Conservation (phyloP, 495 filamentous ascomycete species). For the Lasiosphaeria hispida region DNA sequence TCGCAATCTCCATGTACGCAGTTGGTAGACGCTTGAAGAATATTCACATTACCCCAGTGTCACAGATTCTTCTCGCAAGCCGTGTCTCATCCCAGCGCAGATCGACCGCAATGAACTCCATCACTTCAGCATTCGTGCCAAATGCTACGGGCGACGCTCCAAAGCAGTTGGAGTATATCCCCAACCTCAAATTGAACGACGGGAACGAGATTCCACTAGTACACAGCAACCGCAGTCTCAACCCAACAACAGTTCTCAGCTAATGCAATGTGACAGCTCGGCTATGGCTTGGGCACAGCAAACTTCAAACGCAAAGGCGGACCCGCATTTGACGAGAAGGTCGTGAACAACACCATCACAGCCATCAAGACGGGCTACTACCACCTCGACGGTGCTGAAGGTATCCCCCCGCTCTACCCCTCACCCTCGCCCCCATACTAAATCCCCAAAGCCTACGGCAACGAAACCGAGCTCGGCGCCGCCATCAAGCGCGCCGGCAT, state of each 20-base stretch:
- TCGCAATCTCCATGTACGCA: background rate
- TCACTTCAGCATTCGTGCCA: constrained; percentile 29
- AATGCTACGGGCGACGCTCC: constrained; percentile 25
- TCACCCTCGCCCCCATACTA: background rate
- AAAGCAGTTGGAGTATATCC: constrained; percentile 37
- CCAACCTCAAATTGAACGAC: constrained; percentile 64
- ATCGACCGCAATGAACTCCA: constrained; percentile 36
- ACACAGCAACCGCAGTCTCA: constrained; percentile 22
- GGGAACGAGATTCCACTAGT: constrained; percentile 72
- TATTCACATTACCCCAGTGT: too few relatives aligned
- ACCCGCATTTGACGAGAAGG: constrained; percentile 45
- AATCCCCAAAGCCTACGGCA: constrained; percentile 62
- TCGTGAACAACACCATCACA: constrained; percentile 60
- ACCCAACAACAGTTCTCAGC: background rate
- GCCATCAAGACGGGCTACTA: constrained; percentile 70
- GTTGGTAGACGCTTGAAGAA: too few relatives aligned
- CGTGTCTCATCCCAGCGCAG: background rate
- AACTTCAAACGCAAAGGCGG: constrained; percentile 36
- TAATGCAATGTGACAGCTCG: constrained; percentile 51
- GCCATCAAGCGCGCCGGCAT: constrained; percentile 69
- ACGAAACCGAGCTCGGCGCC: constrained; percentile 70
- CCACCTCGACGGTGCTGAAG: constrained; percentile 78
- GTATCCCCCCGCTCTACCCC: constrained; percentile 26
- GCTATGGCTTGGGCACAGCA: constrained; percentile 63
- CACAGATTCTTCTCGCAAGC: too few relatives aligned